Evolutionary conservation across 1,284 basidiomycete genomes (phyloP).

Genomic region (Fomitopsis schrenkii): DNA sequence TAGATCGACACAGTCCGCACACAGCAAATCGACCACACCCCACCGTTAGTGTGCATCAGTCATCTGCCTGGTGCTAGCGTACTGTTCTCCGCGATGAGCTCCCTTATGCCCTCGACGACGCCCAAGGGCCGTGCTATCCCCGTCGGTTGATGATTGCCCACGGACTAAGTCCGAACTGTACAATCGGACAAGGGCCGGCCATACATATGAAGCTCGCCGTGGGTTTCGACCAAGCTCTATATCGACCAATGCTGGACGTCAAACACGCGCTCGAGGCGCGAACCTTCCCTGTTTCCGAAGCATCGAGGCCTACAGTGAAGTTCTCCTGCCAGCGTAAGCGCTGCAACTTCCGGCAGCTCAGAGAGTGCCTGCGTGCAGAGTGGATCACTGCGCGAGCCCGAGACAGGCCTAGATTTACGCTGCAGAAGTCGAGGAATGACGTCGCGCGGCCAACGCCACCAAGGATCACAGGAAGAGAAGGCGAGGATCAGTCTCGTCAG

Average conservation of each 20-base stretch:
- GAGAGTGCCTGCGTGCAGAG: background rate
- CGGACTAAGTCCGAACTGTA: background rate
- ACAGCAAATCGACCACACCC: background rate
- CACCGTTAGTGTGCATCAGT: background rate
- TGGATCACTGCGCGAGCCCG: background rate
- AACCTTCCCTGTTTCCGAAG: background rate
- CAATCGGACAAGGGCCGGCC: background rate
- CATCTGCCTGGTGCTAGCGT: background rate
- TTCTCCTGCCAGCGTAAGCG: background rate
- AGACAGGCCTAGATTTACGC: background rate
- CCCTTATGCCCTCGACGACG: background rate
- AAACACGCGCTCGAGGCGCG: background rate
- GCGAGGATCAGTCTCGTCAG: background rate
- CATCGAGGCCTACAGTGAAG: background rate
- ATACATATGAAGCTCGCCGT: background rate
- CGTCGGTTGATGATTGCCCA: background rate
- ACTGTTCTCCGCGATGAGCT: background rate
- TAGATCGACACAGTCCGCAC: background rate
- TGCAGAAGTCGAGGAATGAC: background rate
- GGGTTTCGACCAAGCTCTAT: background rate
- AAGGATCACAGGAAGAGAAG: conserved; percentile 1
- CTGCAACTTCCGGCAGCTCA: background rate
- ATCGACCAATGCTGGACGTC: background rate
- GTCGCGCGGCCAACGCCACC: background rate
- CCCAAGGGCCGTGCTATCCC: background rate